These are phyloP conservation scores for Epichloe uncinata DNA, from an alignment of 2,329 filamentous ascomycete genomes.

Conservation along the genomic window DNA sequence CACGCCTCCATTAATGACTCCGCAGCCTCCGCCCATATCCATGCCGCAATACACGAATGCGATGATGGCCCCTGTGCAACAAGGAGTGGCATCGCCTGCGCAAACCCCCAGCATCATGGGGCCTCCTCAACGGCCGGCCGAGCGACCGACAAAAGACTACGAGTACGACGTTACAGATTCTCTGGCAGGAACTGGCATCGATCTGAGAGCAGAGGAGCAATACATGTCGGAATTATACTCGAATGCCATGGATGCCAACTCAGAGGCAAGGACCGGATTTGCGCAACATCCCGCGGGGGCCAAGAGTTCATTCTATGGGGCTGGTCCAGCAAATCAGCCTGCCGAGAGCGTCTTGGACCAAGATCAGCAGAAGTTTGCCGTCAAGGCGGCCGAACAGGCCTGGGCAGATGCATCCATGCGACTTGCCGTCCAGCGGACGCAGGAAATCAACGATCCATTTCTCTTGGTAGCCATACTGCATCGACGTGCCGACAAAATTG, in stretches of 20 bases:
- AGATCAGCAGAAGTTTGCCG: conserved; percentile 50
- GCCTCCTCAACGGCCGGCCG: conserved; percentile 46
- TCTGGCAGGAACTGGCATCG: conserved; percentile 71
- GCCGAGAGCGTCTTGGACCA: conserved; percentile 30
- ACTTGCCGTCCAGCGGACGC: conserved; percentile 45
- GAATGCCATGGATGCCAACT: conserved; percentile 29
- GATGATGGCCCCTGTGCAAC: conserved; percentile 16
- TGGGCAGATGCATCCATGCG: conserved; percentile 53
- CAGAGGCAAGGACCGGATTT: conserved; percentile 38
- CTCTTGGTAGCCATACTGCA: conserved; percentile 49
- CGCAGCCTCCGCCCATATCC: conserved; percentile 14
- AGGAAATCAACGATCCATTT: conserved; percentile 64
- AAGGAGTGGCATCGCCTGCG: conserved; percentile 11
- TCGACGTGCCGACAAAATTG: conserved; percentile 44
- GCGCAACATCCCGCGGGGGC: conserved; percentile 37
- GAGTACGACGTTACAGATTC: conserved; percentile 73
- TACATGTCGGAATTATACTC: conserved; percentile 58
- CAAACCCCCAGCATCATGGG: conserved; percentile 32
- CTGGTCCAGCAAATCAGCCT: conserved; percentile 52
- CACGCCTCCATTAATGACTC: conserved; percentile 19
- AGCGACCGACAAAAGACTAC: conserved; percentile 47
- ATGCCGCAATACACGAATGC: conserved; percentile 17
- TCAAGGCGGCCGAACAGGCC: conserved; percentile 50
- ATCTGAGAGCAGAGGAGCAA: conserved; percentile 76
- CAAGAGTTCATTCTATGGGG: conserved; percentile 48